A percentile compares a stretch with the other conserved stretches of the same genome.
Evolutionary conservation across 2,329 filamentous ascomycete genomes (phyloP).

Genomic region (Geosmithia putterillii): DNA sequence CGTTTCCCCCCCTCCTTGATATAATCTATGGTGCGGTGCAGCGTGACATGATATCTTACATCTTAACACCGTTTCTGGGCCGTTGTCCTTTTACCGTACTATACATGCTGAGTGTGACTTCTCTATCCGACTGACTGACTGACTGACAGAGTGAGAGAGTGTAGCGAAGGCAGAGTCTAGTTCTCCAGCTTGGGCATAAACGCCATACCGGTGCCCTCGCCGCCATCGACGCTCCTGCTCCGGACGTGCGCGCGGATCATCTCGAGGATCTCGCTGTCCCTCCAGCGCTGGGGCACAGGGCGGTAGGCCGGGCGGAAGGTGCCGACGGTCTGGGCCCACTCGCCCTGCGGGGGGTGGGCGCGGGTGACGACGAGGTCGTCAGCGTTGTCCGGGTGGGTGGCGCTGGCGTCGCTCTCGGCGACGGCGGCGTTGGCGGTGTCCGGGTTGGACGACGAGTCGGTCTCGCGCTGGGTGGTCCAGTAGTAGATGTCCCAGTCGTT

Average conservation of each 20-base stretch:
- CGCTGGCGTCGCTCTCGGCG: slow-evolving; percentile 12
- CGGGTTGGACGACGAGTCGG: slow-evolving; percentile 28
- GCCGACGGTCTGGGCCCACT: slow-evolving; percentile 95
- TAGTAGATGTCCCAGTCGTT: slow-evolving; percentile 99
- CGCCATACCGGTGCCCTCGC: slow-evolving; percentile 34
- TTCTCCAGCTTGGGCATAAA: slow-evolving; percentile 39
- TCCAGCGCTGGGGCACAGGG: slow-evolving; percentile 79
- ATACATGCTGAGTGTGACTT: too few relatives aligned
- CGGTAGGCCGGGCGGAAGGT: slow-evolving; percentile 90
- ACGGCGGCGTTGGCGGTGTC: slow-evolving; percentile 25
- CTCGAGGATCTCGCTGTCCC: slow-evolving; percentile 63
- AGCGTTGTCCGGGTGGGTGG: slow-evolving; percentile 9
- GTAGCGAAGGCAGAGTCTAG: too few relatives aligned
- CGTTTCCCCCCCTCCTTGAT: not conserved
- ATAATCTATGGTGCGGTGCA: not conserved
- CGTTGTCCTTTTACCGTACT: too few relatives aligned
- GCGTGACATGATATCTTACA: too few relatives aligned
- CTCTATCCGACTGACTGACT: too few relatives aligned
- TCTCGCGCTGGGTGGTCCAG: slow-evolving; percentile 80
- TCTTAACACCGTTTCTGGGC: too few relatives aligned
- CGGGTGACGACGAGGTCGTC: slow-evolving; percentile 15
- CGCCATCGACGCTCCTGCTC: slow-evolving; percentile 33
- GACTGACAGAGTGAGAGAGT: too few relatives aligned
- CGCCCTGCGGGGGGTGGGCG: slow-evolving; percentile 40
- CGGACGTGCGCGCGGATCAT: slow-evolving; percentile 74